Conservation (phyloP, 2,329 filamentous ascomycete species). For the Colletotrichum sp. region DNA sequence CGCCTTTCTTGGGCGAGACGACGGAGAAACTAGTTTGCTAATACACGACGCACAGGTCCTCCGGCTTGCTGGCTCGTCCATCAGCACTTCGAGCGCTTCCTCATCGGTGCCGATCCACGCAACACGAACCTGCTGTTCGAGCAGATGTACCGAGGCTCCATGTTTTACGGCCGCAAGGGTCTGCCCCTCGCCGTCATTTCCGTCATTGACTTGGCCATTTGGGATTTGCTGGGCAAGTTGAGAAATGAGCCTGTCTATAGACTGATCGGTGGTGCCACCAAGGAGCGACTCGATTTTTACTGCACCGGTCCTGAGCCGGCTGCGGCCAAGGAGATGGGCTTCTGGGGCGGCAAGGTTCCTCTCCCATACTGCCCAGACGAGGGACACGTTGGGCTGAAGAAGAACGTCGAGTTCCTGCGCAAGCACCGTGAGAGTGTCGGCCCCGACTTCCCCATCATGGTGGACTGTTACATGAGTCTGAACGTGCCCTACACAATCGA, state of each 20-base stretch:
- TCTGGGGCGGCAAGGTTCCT: conserved; percentile 89
- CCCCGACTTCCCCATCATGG: conserved; percentile 90
- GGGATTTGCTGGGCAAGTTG: conserved; percentile 92
- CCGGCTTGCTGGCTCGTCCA: conserved; percentile 94
- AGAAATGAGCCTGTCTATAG: conserved; percentile 94
- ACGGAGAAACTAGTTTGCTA: not conserved
- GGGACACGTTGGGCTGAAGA: conserved; percentile 78
- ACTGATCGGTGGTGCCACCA: conserved; percentile 89
- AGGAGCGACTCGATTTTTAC: conserved; percentile 86
- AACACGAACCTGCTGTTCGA: conserved; percentile 94
- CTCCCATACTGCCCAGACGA: conserved; percentile 91
- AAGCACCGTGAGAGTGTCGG: conserved; percentile 86
- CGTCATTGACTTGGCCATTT: conserved; percentile 90
- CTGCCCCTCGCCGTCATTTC: conserved; percentile 90
- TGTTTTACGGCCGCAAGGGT: conserved; percentile 97
- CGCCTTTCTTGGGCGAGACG: not conserved
- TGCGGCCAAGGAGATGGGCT: conserved; percentile 84
- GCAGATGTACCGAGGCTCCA: conserved; percentile 94
- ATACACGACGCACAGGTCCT: conserved; percentile 57
- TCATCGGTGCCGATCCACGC: conserved; percentile 86
- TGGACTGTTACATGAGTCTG: conserved; percentile 97
- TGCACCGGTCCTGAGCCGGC: conserved; percentile 88
- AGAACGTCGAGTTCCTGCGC: conserved; percentile 88
- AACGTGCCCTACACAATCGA: conserved; percentile 94
- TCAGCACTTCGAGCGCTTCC: conserved; percentile 91